phyloP scores from a whole-genome alignment of 768 basidiomycete genomes.

The Lentinula raphanica region DNA sequence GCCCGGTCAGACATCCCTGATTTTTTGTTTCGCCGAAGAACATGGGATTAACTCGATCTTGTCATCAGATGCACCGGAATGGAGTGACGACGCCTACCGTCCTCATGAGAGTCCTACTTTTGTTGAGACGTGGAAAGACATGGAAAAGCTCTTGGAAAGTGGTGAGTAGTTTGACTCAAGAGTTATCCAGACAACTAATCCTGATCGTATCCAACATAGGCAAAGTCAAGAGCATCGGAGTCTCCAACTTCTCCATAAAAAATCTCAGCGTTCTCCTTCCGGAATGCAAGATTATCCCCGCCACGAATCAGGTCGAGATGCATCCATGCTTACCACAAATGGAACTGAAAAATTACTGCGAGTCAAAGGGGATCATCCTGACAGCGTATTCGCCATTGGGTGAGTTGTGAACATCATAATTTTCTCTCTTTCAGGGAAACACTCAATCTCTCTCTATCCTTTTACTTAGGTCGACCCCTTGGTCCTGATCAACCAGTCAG shows the following conservation, averaged over 20 bases:
- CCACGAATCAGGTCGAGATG: conserved; percentile 51
- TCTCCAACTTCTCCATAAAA: conserved; percentile 56
- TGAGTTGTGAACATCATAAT: conserved; percentile 3
- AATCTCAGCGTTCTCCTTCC: conserved; percentile 34
- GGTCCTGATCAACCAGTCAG: conserved; percentile 15
- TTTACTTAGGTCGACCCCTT: conserved; percentile 7
- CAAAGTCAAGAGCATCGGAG: conserved; percentile 45
- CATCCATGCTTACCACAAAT: conserved; percentile 54
- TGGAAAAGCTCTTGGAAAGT: conserved; percentile 25
- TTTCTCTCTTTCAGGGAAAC: background rate
- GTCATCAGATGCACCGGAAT: background rate
- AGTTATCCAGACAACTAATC: background rate
- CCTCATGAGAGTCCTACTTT: conserved; percentile 23
- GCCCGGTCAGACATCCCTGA: background rate
- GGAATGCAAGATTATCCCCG: conserved; percentile 42
- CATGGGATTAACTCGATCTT: background rate
- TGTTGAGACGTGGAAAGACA: conserved; percentile 24
- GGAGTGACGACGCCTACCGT: conserved; percentile 3
- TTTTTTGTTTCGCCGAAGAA: background rate
- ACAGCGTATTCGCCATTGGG: conserved; percentile 48
- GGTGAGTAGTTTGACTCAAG: conserved; percentile 14
- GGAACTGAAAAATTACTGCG: conserved; percentile 45
- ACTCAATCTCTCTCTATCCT: background rate
- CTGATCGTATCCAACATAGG: conserved; percentile 17
- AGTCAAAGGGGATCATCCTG: conserved; percentile 40